Evolutionary conservation across 352 stramenopile genomes (phyloP).

Genomic region (Elongisporangium senticosum): DNA sequence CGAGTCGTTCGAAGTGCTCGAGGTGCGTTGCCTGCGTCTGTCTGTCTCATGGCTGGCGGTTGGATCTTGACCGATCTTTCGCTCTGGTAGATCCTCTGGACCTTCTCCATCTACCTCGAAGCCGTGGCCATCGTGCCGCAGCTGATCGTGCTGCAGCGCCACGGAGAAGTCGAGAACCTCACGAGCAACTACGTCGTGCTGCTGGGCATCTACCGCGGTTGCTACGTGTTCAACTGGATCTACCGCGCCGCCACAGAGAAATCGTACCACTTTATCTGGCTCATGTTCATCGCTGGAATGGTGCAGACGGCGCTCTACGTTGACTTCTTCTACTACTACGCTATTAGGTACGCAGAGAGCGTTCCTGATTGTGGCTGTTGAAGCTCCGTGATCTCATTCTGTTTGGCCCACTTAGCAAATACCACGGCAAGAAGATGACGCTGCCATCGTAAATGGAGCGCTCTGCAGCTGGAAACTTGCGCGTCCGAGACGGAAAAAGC

Average conservation of each 20-base stretch:
- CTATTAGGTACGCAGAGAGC: constrained; percentile 61
- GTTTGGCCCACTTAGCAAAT: constrained; percentile 50
- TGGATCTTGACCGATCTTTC: neutral
- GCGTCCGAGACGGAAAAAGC: too few relatives aligned
- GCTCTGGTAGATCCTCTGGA: constrained; percentile 91
- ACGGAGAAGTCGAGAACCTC: constrained; percentile 98
- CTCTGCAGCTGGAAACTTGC: neutral
- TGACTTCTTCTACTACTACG: constrained; percentile 99
- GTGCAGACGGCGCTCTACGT: constrained; percentile 99
- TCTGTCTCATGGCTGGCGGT: neutral
- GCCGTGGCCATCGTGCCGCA: constrained; percentile 98
- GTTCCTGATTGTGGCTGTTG: neutral
- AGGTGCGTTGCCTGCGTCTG: constrained; percentile 23
- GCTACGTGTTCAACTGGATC: constrained; percentile 99
- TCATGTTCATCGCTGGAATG: constrained; percentile 98
- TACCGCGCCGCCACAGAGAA: constrained; percentile 95
- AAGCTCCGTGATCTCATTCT: neutral
- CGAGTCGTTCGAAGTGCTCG: constrained; percentile 87
- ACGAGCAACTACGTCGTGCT: constrained; percentile 99
- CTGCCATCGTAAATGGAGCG: constrained; percentile 61
- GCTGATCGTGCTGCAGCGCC: constrained; percentile 98
- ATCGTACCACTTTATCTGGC: constrained; percentile 97
- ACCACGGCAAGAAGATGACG: constrained; percentile 89
- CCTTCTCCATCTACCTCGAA: constrained; percentile 99
- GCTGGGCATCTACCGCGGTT: constrained; percentile 95